Conservation (phyloP, 176 grass and related monocot species). For the Saccharum officinarum region DNA sequence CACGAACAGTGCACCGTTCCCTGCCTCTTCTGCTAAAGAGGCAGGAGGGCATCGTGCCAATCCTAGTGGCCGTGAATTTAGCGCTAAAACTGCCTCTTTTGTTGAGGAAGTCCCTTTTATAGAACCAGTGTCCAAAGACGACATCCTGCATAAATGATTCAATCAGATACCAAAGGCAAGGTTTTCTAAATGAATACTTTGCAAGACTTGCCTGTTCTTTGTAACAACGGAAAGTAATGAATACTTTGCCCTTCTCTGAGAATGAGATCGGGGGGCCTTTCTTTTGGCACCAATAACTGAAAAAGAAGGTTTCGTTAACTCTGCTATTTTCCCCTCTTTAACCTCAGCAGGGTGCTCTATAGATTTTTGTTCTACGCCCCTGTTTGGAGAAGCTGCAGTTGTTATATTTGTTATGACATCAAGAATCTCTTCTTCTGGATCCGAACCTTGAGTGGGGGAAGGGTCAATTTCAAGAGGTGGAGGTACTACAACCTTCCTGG, state of each 20-base stretch:
- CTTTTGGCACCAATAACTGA: constrained; percentile 6
- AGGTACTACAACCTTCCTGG: not conserved
- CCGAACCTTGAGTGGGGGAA: not conserved
- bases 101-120: not conserved
- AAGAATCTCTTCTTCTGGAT: not conserved
- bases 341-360: not conserved
- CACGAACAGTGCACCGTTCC: not conserved
- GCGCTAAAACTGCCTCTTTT: not conserved
- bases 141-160: not conserved
- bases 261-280: not conserved
- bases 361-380: not conserved
- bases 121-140: not conserved
- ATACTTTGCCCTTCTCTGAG: not conserved
- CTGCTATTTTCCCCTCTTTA: not conserved
- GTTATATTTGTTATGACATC: not conserved
- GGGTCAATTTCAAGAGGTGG: not conserved
- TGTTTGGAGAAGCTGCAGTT: not conserved
- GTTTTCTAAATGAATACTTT: not conserved
- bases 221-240: not conserved
- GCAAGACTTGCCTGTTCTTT: constrained; percentile 8
- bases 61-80: not conserved
- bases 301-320: not conserved
- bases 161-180: not conserved
- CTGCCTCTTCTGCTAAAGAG: not conserved
- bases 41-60: not conserved